Evolutionary conservation across 208 protist species (phyloP).

Genomic region (Acanthamoeba castellanii): DNA sequence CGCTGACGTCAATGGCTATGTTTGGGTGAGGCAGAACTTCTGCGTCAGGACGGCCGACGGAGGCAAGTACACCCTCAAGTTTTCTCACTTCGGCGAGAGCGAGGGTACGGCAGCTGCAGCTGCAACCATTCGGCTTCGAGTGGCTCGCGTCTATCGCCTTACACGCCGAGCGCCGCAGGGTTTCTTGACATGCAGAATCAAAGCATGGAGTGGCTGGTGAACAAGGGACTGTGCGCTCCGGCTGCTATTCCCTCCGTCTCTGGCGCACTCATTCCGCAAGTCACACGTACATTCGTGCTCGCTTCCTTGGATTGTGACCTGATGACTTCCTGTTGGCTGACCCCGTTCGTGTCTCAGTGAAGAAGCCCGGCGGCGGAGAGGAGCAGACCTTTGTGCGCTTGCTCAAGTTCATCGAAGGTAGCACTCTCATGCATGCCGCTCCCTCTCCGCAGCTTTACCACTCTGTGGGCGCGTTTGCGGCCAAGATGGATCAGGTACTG

Average conservation of each 20-base stretch:
- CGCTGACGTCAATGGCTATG: background rate
- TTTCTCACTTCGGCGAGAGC: constrained; percentile 35
- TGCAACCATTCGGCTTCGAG: background rate
- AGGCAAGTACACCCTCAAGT: constrained; percentile 44
- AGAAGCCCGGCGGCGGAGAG: background rate
- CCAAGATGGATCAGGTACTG: background rate
- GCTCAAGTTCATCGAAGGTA: constrained; percentile 32
- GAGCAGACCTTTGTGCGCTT: background rate
- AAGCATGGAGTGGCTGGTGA: constrained; percentile 39
- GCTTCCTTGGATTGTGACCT: background rate
- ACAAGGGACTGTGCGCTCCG: constrained; percentile 12
- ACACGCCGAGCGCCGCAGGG: background rate
- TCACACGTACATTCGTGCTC: background rate
- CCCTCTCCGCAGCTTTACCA: background rate
- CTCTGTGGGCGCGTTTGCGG: background rate
- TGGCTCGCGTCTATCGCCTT: background rate
- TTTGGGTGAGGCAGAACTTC: background rate
- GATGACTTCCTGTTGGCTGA: background rate
- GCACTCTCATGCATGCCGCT: background rate
- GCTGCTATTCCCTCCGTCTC: background rate
- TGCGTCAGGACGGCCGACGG: background rate
- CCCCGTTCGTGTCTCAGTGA: background rate
- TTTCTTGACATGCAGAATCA: constrained; percentile 32
- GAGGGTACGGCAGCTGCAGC: background rate
- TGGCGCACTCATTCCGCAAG: constrained; percentile 38